Evolutionary conservation across 768 basidiomycete genomes (phyloP), one percentile per base, ranked within the genome.

Genomic region (Auriculariales sp.): DNA sequence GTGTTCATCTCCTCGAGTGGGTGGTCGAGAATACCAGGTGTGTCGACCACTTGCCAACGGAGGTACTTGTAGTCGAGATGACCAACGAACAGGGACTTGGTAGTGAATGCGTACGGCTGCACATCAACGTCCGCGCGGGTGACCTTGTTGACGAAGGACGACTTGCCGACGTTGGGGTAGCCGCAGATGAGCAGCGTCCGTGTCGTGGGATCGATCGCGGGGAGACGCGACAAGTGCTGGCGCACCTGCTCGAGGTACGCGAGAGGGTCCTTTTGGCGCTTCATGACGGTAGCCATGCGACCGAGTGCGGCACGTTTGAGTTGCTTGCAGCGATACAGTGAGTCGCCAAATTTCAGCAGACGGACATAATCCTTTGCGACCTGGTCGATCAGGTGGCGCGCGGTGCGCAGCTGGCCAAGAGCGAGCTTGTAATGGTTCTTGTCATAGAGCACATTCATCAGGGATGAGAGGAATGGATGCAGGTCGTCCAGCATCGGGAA

Each of bases 371-470:
- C 95, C 63, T 97, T 98, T 39, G 85, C 89, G 51, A 99, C 86
- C 31, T 93, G 89, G 66, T 95, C 92, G 58, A 98, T 95, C 47
- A 99, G 72, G 76, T 99, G 95, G 32, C 85, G 75, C 2, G 88
- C 88, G 1, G 95, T 99, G 55, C 94, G 83, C 52, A 99, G 78
- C 62, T 99, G 95, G 52, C 95, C 94, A 36, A 99, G 72, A 3
- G 95, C 95, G 48, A 99, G 85, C 69, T 98, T 98, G 78, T 97
- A 97, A 63, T 99, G 94, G 62, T 97, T 97, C 70, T 98, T 98
- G 75, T 99, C 95, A 66, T 99, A 99, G 34, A 99, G 77, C 14
- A 99, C 95, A 66, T 99, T 99, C 77, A 99, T 81, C 15, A 99
- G 73, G 2, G 92, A 93, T 1, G 90, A 77, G 15, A 98, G 72